phyloP scores from a whole-genome alignment of 495 filamentous ascomycete genomes.

The Penicillium herquei region DNA sequence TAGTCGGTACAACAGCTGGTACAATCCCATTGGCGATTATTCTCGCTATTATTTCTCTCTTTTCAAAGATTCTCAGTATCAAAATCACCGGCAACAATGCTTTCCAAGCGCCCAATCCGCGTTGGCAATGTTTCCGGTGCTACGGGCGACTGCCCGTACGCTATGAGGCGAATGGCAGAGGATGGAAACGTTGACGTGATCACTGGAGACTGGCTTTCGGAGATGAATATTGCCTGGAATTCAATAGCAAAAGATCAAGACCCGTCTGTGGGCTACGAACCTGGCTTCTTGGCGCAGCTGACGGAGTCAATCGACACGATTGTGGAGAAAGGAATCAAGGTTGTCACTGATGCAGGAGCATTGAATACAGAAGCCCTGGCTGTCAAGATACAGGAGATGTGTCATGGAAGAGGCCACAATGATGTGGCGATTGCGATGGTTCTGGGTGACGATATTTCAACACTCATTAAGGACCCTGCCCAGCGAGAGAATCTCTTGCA shows the following conservation, averaged over 20 bases:
- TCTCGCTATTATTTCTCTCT: background rate
- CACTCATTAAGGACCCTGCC: conserved; percentile 3
- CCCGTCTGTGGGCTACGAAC: conserved; percentile 20
- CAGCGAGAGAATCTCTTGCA: conserved; percentile 1
- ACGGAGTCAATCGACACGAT: conserved; percentile 16
- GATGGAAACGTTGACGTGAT: conserved; percentile 24
- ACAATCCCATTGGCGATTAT: background rate
- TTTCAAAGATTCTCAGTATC: background rate
- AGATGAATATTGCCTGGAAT: conserved; percentile 29
- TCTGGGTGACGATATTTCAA: conserved; percentile 16
- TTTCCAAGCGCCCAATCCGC: conserved; percentile 8
- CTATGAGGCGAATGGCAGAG: conserved; percentile 15
- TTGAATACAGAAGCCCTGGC: conserved; percentile 24
- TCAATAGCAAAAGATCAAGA: conserved; percentile 13
- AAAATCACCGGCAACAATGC: background rate
- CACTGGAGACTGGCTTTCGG: conserved; percentile 28
- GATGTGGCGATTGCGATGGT: conserved; percentile 8
- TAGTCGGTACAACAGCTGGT: background rate
- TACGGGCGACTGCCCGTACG: conserved; percentile 16
- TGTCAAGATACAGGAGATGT: conserved; percentile 15
- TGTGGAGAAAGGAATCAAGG: conserved; percentile 27
- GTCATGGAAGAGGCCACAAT: conserved; percentile 1
- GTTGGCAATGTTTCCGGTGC: conserved; percentile 22
- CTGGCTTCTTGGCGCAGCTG: conserved; percentile 17
- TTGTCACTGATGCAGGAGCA: conserved; percentile 32